phyloP scores from a whole-genome alignment of 805 yeast species.

The Candida loeiensis region DNA sequence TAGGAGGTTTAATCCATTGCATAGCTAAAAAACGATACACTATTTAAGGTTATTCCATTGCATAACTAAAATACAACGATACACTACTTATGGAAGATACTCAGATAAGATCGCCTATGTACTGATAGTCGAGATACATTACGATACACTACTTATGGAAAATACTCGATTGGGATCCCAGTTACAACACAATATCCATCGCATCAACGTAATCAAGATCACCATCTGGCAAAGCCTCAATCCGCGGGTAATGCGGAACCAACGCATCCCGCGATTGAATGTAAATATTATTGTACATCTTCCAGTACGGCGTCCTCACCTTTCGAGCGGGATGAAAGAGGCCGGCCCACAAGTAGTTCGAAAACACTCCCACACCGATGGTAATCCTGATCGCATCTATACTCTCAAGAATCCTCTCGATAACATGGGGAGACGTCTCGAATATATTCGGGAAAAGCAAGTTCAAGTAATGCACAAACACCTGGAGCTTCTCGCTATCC shows the following conservation, averaged over 20 bases:
- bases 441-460: constrained; percentile 82
- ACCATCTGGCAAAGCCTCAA: constrained; percentile 32
- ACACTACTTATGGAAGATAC: too few species aligned
- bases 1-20: not conserved
- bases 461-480: constrained; percentile 79
- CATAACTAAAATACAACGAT: too few species aligned
- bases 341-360: constrained; percentile 83
- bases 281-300: constrained; percentile 70
- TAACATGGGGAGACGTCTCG: constrained; percentile 96
- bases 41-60: too few species aligned
- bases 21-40: too few species aligned
- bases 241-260: constrained; percentile 76
- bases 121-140: too few species aligned
- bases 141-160: too few species aligned
- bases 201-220: constrained; percentile 41
- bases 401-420: constrained; percentile 74
- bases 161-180: too few species aligned
- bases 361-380: constrained; percentile 69
- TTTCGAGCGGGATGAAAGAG: constrained; percentile 89
- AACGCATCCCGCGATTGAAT: constrained; percentile 69
- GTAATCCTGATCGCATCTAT: constrained; percentile 68
- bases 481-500: constrained; percentile 56
- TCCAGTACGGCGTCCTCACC: constrained; percentile 86
- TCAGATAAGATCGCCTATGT: too few species aligned
- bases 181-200: constrained; percentile 42